Base-by-base conservation (phyloP, 139 green algal species). In the Volvox reticuliferus region DNA sequence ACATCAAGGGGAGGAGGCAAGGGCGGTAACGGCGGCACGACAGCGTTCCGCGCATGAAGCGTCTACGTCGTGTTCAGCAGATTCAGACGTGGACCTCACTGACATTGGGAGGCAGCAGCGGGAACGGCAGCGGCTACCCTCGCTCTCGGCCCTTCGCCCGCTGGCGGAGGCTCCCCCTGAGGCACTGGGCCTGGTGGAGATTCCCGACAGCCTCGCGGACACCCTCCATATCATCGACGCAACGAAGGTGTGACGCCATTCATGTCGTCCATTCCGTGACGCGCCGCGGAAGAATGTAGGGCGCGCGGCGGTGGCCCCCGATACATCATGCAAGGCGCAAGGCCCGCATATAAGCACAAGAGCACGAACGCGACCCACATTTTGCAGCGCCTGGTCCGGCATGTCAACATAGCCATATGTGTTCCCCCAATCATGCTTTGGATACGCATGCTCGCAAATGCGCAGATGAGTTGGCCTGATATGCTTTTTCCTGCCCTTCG, bases 141-240 rank as follows among this genome's bases (percentile, higher is more conserved):
- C 21, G 2, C 28, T 61, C 26, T 26, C 14, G 69, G 26, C 33
- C 35, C 69, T 82, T 69, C n/a, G 35, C 30, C 68, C 79, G 62
- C 28, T 89, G 68, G 33, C 80, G 55, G 55, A 80, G 81, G 20
- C 30, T 30, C 69, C 37, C 33, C 35, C 73, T 6, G 33, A n/a
- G 21, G 86, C 86, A 2, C 73, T 90, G 44, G 86, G 19, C 21
- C 18, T n/a, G 9, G 44, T 89, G 20, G 55, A 68, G 12, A 26
- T 94, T 1, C 92, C 92, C 26, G 37, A 36, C 1, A 68, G 20
- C 22, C 36, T 94, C 44, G 33, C 32, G 2, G 28, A 62, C 65
- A 35, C 19, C 35, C 63, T 94, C 18, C 81, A 81, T 77, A 90
- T 93, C 44, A 91, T 94, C 24, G 91, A 92, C 37, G 79, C 88